These are phyloP conservation scores for Leccinum uliginosum DNA, from an alignment of 768 basidiomycete genomes.

Conservation along the genomic window DNA sequence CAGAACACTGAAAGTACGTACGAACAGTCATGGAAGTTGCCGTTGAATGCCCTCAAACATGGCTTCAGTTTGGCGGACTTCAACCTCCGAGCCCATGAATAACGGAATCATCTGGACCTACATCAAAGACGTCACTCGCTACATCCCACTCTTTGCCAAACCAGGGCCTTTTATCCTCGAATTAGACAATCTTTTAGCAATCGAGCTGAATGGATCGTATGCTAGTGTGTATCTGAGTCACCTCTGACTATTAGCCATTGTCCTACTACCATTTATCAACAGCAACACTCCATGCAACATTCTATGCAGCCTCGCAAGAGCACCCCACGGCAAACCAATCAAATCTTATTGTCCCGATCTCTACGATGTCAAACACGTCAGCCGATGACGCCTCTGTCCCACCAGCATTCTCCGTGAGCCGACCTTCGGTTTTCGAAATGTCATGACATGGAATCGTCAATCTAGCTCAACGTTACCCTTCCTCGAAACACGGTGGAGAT, in stretches of 20 bases:
- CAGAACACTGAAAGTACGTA: conserved; percentile 71
- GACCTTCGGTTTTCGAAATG: neutral
- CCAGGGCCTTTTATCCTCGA: conserved; percentile 69
- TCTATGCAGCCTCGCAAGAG: conserved; percentile 54
- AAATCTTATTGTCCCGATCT: conserved; percentile 65
- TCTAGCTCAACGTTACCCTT: conserved; percentile 61
- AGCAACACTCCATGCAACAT: conserved; percentile 71
- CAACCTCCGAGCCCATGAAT: conserved; percentile 69
- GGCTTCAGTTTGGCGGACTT: conserved; percentile 67
- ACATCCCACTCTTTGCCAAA: conserved; percentile 63
- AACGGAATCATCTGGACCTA: conserved; percentile 78
- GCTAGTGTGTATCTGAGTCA: conserved; percentile 43
- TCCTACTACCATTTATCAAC: neutral
- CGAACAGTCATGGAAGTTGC: neutral
- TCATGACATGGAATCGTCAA: neutral
- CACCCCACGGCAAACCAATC: conserved; percentile 58
- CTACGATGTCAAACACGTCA: conserved; percentile 56
- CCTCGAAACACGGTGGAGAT: conserved; percentile 65
- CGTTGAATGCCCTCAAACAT: neutral
- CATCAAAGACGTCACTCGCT: conserved; percentile 71
- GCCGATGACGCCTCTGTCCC: conserved; percentile 76
- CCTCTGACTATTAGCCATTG: neutral
- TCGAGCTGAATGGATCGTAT: conserved; percentile 61
- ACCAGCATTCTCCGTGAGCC: conserved; percentile 60
- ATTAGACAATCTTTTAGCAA: conserved; percentile 63